Base-by-base conservation (phyloP, 495 filamentous ascomycete genomes). In the Aspergillus hancockii region DNA sequence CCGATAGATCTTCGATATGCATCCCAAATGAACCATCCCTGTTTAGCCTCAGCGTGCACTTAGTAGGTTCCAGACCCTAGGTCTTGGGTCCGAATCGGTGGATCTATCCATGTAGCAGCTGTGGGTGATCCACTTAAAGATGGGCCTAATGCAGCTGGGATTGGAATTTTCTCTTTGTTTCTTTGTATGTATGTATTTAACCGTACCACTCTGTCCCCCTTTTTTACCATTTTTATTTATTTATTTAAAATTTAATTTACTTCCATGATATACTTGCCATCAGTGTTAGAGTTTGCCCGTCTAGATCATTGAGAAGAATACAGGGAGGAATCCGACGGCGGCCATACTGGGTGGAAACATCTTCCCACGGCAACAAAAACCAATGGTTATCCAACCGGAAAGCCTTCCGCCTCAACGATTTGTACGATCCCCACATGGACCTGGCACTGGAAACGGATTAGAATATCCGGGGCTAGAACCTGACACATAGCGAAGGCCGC, bases 101-200 rank as follows among this genome's bases (percentile, higher is more conserved):
- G 43, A 47, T 47, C 43, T 21, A 47, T 47, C 43, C 6, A 47
- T 47, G 40, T 2, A 19, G 22, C 19, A 47, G 19, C 43, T 47
- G 43, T 47, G 19, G 43, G 3, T 47, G 43, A 47, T 47, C 43
- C 43, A 47, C 43, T 47, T 47, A 40, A 40, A 8, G 38, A 18
- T 14, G 16, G 14, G 38, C 14, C 38, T 14, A 41, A n/a, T 18
- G 38, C 16, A 41, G 38, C 16, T 41, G 2, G 16, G 13, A 41
- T 18, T n/a, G 38, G 38, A 41, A 10, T 36, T 36, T 36, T 36
- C 12, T 36, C 34, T 36, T 45, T 7, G 43, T 47, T 47, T 47
- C 43, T 47, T 22, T 47, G 18, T 22, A 8, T 47, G n/a, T n/a
- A n/a, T n/a, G n/a, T n/a, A n/a, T 10, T 47, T 12, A 28, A 28